Evolutionary conservation across 2,329 filamentous ascomycete species (phyloP).

Genomic region (Juglanconis oblonga): DNA sequence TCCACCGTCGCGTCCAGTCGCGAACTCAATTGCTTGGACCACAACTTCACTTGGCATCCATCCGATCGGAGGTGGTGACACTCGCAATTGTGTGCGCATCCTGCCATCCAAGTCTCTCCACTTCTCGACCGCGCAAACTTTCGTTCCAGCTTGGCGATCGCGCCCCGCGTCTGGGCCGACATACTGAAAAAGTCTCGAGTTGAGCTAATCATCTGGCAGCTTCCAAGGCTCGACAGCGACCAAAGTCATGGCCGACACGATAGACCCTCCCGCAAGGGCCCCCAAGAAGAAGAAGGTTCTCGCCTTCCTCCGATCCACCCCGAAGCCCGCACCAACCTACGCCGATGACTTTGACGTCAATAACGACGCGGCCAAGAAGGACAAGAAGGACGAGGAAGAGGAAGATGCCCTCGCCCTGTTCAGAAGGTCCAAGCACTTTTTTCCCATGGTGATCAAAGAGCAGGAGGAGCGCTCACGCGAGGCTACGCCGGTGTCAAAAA

Average conservation of each 20-base stretch:
- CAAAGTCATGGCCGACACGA: constrained; percentile 7
- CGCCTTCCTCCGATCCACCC: constrained; percentile 23
- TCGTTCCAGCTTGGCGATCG: neutral
- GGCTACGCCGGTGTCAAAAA: constrained; percentile 8
- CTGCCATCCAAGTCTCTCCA: neutral
- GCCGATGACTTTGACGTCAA: neutral
- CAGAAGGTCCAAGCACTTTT: constrained; percentile 48
- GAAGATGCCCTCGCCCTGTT: constrained; percentile 45
- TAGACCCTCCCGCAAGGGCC: constrained; percentile 3
- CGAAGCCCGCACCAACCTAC: neutral
- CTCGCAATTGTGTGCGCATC: neutral
- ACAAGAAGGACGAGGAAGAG: constrained; percentile 25
- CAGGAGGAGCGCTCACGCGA: constrained; percentile 8
- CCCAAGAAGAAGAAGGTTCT: constrained; percentile 24
- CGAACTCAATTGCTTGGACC: neutral
- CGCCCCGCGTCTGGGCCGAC: neutral
- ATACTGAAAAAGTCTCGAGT: neutral
- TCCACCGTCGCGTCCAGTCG: neutral
- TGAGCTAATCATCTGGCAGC: neutral
- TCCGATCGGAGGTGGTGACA: neutral
- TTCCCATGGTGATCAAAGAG: constrained; percentile 33
- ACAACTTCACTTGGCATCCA: neutral
- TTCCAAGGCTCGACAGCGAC: neutral
- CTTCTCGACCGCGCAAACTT: neutral
- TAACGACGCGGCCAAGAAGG: constrained; percentile 10